A percentile compares a stretch with the other conserved stretches of the same genome.
Conservation (phyloP, 73 alveolate species). For the Paramecium octaurelia region DNA sequence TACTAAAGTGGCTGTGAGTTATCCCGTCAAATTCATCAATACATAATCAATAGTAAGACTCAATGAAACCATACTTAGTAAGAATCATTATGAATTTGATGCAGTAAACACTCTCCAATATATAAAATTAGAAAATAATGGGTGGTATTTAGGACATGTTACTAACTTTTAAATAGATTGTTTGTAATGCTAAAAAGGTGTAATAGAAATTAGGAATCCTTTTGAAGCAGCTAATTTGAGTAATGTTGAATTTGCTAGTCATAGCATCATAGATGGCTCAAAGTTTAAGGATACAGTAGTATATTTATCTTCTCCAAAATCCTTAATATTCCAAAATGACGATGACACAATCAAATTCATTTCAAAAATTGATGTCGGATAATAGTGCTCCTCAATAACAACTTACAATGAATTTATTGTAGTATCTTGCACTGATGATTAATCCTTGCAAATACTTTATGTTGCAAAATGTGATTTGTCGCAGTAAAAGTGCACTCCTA, state of each 20-base stretch:
- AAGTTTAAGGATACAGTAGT: not conserved
- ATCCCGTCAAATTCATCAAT: conserved; percentile 17
- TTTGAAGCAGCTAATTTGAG: not conserved
- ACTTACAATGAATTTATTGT: not conserved
- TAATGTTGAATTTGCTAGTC: not conserved
- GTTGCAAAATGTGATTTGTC: not conserved
- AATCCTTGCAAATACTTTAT: not conserved
- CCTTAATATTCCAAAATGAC: not conserved
- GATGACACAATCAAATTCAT: not conserved
- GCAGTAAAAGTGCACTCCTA: not conserved
- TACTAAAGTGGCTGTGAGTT: not conserved
- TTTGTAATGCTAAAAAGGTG: not conserved
- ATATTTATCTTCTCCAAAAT: not conserved
- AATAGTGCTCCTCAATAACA: not conserved
- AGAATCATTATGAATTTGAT: not conserved
- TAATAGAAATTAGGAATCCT: not conserved
- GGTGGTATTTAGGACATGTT: conserved; percentile 16
- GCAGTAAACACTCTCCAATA: not conserved
- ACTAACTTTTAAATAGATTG: not conserved
- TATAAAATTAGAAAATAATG: not conserved
- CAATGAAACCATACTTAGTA: not conserved
- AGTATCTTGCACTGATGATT: not conserved
- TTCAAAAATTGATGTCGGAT: not conserved
- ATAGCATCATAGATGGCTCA: not conserved
- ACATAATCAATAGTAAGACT: not conserved